These are phyloP conservation scores for Ramularia collo-cygni DNA, from an alignment of 2,329 filamentous ascomycete species.

Conservation along the genomic window DNA sequence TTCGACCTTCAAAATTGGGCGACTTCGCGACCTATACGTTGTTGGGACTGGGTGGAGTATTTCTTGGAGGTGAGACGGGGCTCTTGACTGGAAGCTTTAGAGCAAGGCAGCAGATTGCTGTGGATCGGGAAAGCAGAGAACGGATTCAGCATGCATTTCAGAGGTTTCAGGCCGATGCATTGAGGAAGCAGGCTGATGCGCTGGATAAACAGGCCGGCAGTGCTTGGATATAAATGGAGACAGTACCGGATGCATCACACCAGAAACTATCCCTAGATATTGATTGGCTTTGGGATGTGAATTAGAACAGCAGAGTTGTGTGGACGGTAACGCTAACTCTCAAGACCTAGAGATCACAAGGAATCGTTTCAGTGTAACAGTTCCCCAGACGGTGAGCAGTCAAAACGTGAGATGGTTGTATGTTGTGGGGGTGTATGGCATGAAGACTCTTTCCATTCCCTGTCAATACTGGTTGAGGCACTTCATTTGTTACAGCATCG, in stretches of 20 bases:
- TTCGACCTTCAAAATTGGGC: conserved; percentile 52
- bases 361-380: too few species aligned
- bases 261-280: not conserved
- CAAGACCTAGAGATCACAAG: too few species aligned
- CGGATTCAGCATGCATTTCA: conserved; percentile 59
- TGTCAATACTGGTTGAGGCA: too few species aligned
- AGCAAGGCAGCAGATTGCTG: conserved; percentile 46
- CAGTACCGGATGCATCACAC: not conserved
- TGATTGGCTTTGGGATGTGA: too few species aligned
- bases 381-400: too few species aligned
- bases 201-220: conserved; percentile 39
- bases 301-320: too few species aligned
- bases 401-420: too few species aligned
- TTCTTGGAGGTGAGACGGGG: conserved; percentile 59
- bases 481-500: too few species aligned
- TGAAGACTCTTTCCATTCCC: too few species aligned
- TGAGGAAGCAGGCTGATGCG: conserved; percentile 52
- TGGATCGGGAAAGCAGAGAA: conserved; percentile 47
- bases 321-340: too few species aligned
- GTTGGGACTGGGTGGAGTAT: conserved; percentile 54
- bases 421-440: too few species aligned
- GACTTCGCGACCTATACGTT: conserved; percentile 59
- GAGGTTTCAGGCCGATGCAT: conserved; percentile 56
- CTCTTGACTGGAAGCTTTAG: conserved; percentile 51
- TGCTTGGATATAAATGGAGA: not conserved